Percentiles rank a stretch among this genome's conserved stretches.
These are phyloP conservation scores for Hypoxylon sp. DNA, from an alignment of 2,329 filamentous ascomycete genomes.

Conservation along the genomic window DNA sequence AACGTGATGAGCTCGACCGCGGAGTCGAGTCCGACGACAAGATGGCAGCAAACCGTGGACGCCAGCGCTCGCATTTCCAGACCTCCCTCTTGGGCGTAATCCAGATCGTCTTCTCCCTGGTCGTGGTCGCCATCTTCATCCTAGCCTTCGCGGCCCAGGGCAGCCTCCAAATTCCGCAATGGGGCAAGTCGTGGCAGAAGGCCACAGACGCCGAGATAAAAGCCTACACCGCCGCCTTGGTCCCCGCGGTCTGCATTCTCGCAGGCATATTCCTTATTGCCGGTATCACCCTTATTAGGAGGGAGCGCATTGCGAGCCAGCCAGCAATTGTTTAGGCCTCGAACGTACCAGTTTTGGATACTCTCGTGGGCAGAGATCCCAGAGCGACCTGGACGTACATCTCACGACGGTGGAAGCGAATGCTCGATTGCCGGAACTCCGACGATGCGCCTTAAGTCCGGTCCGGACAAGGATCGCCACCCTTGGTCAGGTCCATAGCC, in stretches of 20 bases:
- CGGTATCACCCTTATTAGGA: slow-evolving; percentile 21
- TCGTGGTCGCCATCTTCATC: slow-evolving; percentile 28
- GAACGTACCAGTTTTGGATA: background rate
- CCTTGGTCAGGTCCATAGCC: no score
- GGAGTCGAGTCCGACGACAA: background rate
- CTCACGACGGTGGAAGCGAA: background rate
- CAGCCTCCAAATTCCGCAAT: slow-evolving; percentile 23
- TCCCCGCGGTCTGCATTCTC: slow-evolving; percentile 22
- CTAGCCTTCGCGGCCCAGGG: slow-evolving; percentile 28
- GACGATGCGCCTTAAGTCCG: slow-evolving; percentile 1
- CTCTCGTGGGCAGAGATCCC: no score
- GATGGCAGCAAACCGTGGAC: slow-evolving; percentile 10
- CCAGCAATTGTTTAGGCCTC: slow-evolving; percentile 1
- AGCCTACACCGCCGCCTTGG: slow-evolving; percentile 24
- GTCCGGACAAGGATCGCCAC: background rate
- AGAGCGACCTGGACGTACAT: background rate
- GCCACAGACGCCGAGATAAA: slow-evolving; percentile 13
- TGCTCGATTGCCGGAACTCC: background rate
- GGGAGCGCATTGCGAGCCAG: slow-evolving; percentile 12
- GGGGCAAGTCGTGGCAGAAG: slow-evolving; percentile 30
- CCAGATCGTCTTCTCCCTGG: slow-evolving; percentile 23
- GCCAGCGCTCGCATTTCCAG: slow-evolving; percentile 7
- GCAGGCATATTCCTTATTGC: slow-evolving; percentile 20
- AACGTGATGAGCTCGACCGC: slow-evolving; percentile 7
- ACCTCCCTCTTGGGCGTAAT: slow-evolving; percentile 14